phyloP scores from a whole-genome alignment of 2,329 filamentous ascomycete genomes.

The Ceratocystis smalleyi region DNA sequence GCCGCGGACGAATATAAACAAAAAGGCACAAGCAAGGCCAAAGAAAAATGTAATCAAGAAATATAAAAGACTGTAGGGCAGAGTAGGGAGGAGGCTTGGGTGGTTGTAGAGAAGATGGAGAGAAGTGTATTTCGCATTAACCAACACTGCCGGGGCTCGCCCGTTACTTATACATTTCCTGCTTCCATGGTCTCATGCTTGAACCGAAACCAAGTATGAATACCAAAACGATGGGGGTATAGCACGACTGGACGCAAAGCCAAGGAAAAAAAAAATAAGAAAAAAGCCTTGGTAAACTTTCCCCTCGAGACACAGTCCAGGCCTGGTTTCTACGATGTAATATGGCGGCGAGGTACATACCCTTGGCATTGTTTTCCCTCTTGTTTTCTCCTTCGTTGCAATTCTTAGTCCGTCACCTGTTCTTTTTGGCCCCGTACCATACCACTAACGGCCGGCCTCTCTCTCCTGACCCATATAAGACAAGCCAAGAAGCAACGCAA shows the following conservation, averaged over 20 bases:
- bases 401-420: background rate
- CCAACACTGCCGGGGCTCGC: background rate
- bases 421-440: background rate
- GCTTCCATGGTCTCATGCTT: background rate
- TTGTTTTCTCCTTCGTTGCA: background rate
- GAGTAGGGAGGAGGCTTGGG: background rate
- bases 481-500: background rate
- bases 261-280: background rate
- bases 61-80: background rate
- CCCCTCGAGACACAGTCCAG: background rate
- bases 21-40: background rate
- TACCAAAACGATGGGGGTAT: background rate
- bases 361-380: background rate
- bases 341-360: background rate
- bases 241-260: background rate
- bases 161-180: background rate
- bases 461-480: background rate
- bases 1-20: background rate
- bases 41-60: background rate
- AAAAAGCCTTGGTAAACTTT: constrained; percentile 1
- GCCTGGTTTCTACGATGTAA: background rate
- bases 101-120: background rate
- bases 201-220: background rate
- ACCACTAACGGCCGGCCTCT: background rate
- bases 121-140: background rate